phyloP scores from a whole-genome alignment of 192 early-diverging fungal species.

The Backusella parvicylindrica region DNA sequence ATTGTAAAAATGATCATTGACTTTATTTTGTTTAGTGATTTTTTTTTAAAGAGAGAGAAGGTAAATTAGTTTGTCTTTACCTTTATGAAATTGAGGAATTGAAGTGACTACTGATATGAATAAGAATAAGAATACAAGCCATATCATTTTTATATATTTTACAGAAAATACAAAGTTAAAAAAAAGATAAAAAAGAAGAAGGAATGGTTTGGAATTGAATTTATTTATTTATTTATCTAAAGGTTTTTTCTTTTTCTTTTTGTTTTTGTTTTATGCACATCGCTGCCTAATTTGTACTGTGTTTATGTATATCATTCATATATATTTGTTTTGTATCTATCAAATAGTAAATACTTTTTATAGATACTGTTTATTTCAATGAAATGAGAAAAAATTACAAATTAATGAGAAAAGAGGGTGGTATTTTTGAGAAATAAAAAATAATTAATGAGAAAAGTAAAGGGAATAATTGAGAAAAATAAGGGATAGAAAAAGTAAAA shows the following conservation, averaged over 20 bases:
- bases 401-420: no score
- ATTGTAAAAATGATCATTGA: conserved; percentile 45
- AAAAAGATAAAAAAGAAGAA: not conserved
- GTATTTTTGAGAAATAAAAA: no score
- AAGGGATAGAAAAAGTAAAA: no score
- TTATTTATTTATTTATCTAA: not conserved
- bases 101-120: not conserved
- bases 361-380: no score
- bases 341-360: not conserved
- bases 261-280: not conserved
- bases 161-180: not conserved
- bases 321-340: not conserved
- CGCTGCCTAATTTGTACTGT: not conserved
- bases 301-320: not conserved
- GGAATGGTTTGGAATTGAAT: not conserved
- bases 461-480: no score
- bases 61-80: not conserved
- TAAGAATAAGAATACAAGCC: not conserved
- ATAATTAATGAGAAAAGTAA: no score
- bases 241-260: no score
- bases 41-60: not conserved
- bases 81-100: conserved; percentile 18
- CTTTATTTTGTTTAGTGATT: conserved; percentile 5
- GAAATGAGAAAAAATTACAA: no score
- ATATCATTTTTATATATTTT: not conserved